phyloP scores from a whole-genome alignment of 139 green algal species.

The Micractinium sp. region DNA sequence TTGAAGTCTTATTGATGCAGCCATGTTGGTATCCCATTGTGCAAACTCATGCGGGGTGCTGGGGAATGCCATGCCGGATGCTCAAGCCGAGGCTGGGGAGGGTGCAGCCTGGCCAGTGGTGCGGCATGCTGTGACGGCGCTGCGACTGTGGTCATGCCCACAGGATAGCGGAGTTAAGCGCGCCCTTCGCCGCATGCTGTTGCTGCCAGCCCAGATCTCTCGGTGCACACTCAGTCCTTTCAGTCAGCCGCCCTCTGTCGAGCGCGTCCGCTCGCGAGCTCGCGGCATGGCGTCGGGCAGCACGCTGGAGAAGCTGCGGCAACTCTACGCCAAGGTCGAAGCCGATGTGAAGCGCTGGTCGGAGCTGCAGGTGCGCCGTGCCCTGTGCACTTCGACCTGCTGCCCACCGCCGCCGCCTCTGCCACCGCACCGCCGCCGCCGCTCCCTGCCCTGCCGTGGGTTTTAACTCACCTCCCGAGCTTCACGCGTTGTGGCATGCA shows the following conservation, averaged over 20 bases:
- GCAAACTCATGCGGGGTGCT: too few species aligned
- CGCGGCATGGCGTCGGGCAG: constrained; percentile 31
- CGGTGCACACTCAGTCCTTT: too few species aligned
- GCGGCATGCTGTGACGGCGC: too few species aligned
- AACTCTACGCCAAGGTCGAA: constrained; percentile 21
- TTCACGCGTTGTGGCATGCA: background rate
- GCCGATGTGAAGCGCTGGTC: constrained; percentile 30
- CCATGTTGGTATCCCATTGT: too few species aligned
- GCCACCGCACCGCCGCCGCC: background rate
- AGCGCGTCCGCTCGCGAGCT: background rate
- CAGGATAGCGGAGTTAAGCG: too few species aligned
- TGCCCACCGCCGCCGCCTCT: background rate
- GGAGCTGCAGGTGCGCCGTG: background rate
- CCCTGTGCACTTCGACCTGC: background rate
- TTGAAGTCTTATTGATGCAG: too few species aligned
- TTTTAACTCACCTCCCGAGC: background rate
- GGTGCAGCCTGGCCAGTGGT: too few species aligned
- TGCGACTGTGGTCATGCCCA: too few species aligned
- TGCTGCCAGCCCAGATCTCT: too few species aligned
- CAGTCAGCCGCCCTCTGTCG: background rate
- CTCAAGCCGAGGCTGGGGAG: too few species aligned
- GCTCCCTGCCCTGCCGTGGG: background rate
- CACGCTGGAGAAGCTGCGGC: constrained; percentile 31
- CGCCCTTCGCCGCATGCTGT: too few species aligned
- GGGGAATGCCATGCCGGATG: too few species aligned